Evolutionary conservation across 176 grass and related monocot genomes (phyloP), one percentile per base, ranked within the genome.

Genomic region (Carex myosuroides): DNA sequence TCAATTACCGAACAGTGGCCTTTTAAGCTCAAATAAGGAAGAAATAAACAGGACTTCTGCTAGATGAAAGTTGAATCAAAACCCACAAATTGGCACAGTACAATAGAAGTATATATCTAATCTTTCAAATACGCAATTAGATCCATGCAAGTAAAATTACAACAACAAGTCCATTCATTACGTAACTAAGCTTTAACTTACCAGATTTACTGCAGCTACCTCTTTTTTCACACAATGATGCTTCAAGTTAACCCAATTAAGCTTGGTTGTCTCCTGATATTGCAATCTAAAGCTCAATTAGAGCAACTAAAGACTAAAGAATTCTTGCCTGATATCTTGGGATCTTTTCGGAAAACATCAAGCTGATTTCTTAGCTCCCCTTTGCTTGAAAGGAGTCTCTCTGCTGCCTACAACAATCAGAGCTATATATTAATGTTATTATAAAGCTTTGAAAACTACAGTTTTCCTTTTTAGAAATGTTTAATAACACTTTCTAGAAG

Each of bases 271-370:
- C 67, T 70, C 67, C 35, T 41, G 17, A 70, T 42, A 18, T 70
- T 68, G 7, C 35, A 41, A 44, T 18, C 33, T 29, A 54, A 14
- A 77, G 50, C 50, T 77, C 13, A 32, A 30, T 9, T 17, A 56
- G 5, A 18, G 42, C 48, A 72, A 71, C 11, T 59, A 20, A 74
- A 33, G 39, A 81, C 54, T 50, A 56, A 71, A 84, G 76, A 79
- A 75, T 13, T 83, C 79, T 89, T 90, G 87, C 95, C 86, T 91
- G 95, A 94, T 91, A 95, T 91, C 79, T 59, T 87, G 89, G 91
- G 92, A 90, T 98, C 89, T 80, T 89, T 98, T 73, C 90, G 87
- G 74, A 98, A 98, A 69, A 83, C 74, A 16, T 93, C 84, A 85
- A 93, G 87, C 65, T 98, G 84, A 14, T 8, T 81, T 93, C 87